Evolutionary conservation across 2,329 filamentous ascomycete species (phyloP).

Genomic region (Penicillium sp.): DNA sequence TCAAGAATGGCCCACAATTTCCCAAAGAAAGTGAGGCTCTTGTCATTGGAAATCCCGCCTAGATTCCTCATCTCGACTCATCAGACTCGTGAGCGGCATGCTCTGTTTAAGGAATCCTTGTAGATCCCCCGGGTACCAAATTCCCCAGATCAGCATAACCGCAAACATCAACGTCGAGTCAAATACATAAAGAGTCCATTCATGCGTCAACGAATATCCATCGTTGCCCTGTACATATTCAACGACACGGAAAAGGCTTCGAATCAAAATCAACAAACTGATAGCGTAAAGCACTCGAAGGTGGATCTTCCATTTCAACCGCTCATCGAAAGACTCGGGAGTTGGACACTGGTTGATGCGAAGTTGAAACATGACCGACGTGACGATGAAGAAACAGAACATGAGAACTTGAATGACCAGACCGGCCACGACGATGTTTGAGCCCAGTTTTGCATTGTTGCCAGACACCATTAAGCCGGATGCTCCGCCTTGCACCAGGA

Average conservation of each 20-base stretch:
- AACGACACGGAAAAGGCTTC: constrained; percentile 8
- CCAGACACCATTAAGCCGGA: constrained; percentile 12
- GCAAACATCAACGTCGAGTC: constrained; percentile 4
- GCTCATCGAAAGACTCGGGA: not conserved
- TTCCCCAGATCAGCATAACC: constrained; percentile 4
- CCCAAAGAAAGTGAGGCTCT: too few relatives aligned
- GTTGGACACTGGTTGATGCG: not conserved
- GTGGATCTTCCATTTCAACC: constrained; percentile 7
- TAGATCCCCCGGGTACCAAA: not conserved
- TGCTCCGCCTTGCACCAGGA: constrained; percentile 16
- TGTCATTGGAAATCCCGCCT: not conserved
- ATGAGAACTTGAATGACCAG: constrained; percentile 2
- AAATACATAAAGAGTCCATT: constrained; percentile 12
- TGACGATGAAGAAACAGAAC: constrained; percentile 7
- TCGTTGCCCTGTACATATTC: constrained; percentile 5
- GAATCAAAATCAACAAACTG: not conserved
- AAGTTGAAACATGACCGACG: not conserved
- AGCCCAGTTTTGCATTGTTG: not conserved
- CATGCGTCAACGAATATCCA: constrained; percentile 8
- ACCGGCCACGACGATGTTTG: constrained; percentile 7
- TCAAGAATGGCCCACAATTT: not conserved
- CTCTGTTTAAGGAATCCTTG: not conserved
- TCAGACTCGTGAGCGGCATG: not conserved
- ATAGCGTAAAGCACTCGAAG: not conserved
- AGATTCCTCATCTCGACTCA: not conserved